These are phyloP conservation scores for Fusarium drepaniforme DNA, from an alignment of 2,329 filamentous ascomycete species.

Conservation along the genomic window DNA sequence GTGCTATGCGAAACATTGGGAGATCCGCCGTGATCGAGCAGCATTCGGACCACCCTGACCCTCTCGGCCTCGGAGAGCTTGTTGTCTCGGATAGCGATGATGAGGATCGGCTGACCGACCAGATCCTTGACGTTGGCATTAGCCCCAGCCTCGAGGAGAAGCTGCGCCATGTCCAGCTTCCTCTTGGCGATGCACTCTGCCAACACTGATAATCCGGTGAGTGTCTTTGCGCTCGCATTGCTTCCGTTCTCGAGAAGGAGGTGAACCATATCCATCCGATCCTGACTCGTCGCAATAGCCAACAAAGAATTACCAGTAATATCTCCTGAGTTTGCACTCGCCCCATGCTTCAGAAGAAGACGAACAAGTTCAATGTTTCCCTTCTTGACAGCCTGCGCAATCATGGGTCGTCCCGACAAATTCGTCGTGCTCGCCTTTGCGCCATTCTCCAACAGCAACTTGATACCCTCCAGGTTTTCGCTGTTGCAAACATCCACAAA, in stretches of 20 bases:
- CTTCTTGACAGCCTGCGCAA: slow-evolving; percentile 46
- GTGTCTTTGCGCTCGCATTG: slow-evolving; percentile 44
- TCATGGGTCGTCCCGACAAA: slow-evolving; percentile 42
- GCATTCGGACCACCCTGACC: slow-evolving; percentile 41
- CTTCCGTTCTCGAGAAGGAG: slow-evolving; percentile 52
- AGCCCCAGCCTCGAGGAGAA: slow-evolving; percentile 51
- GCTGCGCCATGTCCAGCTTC: slow-evolving; percentile 46
- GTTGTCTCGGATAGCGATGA: slow-evolving; percentile 46
- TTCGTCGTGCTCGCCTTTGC: slow-evolving; percentile 45
- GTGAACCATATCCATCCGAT: slow-evolving; percentile 46
- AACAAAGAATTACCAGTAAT: slow-evolving; percentile 48
- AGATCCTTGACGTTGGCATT: slow-evolving; percentile 49
- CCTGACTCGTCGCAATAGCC: slow-evolving; percentile 44
- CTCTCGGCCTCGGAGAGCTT: slow-evolving; percentile 43
- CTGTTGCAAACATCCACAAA: slow-evolving; percentile 46
- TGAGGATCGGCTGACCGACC: slow-evolving; percentile 47
- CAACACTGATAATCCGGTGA: slow-evolving; percentile 49
- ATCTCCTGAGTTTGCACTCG: slow-evolving; percentile 47
- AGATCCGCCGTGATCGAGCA: slow-evolving; percentile 51
- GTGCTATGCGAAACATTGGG: slow-evolving; percentile 43
- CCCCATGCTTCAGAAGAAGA: slow-evolving; percentile 51
- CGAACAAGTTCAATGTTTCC: slow-evolving; percentile 43
- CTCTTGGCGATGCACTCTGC: slow-evolving; percentile 49
- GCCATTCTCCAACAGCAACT: slow-evolving; percentile 47
- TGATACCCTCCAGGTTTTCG: slow-evolving; percentile 43